These are phyloP conservation scores for Tremella fuciformis DNA, from an alignment of 768 basidiomycete genomes.

Conservation along the genomic window DNA sequence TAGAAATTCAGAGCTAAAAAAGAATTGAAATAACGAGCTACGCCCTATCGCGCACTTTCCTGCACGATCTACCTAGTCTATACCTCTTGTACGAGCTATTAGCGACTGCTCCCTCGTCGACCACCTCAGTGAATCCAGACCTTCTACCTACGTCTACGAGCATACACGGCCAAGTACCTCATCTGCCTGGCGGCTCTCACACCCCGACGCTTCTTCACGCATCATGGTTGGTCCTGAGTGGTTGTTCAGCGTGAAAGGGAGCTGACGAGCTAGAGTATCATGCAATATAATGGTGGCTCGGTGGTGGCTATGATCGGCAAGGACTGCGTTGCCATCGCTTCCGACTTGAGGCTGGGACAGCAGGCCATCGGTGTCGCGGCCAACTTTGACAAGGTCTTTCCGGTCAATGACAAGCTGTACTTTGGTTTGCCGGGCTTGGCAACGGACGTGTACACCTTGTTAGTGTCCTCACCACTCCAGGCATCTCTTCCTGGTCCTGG, in stretches of 20 bases:
- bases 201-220: neutral
- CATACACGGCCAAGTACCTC: too few species aligned
- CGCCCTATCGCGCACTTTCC: too few species aligned
- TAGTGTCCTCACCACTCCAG: constrained; percentile 25
- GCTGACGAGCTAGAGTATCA: constrained; percentile 64
- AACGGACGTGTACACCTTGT: constrained; percentile 91
- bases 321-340: constrained; percentile 97
- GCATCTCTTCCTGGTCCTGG: neutral
- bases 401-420: constrained; percentile 86
- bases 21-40: too few species aligned
- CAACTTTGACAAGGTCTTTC: constrained; percentile 97
- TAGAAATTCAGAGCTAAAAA: too few species aligned
- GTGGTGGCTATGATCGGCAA: constrained; percentile 99
- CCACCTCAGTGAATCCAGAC: too few species aligned
- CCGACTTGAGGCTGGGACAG: constrained; percentile 85
- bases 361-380: constrained; percentile 79
- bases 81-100: too few species aligned
- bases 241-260: too few species aligned
- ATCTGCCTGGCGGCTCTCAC: too few species aligned
- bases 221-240: constrained; percentile 31
- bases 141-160: too few species aligned
- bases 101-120: too few species aligned
- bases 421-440: constrained; percentile 88
- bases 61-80: too few species aligned
- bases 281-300: constrained; percentile 95